Conservation (phyloP, 345 rosid genomes). For the Psidium friedrichsthalianum region DNA sequence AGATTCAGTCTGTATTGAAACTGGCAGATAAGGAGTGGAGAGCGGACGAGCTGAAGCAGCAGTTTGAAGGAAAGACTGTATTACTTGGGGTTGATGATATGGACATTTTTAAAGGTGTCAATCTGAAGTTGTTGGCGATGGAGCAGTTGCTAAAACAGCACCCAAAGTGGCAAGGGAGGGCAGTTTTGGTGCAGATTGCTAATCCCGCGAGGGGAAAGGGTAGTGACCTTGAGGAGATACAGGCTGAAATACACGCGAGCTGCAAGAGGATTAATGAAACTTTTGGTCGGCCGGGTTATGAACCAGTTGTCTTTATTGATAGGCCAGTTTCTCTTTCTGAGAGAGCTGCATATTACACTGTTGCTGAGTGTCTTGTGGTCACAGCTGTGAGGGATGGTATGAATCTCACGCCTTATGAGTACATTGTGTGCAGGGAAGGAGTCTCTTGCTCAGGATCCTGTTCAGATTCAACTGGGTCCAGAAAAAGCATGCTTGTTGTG, state of each 20-base stretch:
- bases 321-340: slow-evolving; percentile 48
- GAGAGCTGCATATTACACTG: slow-evolving; percentile 52
- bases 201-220: slow-evolving; percentile 71
- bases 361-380: slow-evolving; percentile 67
- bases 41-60: slow-evolving; percentile 54
- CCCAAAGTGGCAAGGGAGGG: slow-evolving; percentile 59
- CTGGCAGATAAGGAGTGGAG: slow-evolving; percentile 68
- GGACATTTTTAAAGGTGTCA: slow-evolving; percentile 74
- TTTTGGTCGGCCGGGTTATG: slow-evolving; percentile 47
- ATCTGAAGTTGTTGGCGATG: slow-evolving; percentile 68
- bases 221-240: slow-evolving; percentile 55
- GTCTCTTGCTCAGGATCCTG: slow-evolving; percentile 26
- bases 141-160: slow-evolving; percentile 70
- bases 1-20: slow-evolving; percentile 52
- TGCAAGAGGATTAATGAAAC: slow-evolving; percentile 57
- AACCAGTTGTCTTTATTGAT: slow-evolving; percentile 60
- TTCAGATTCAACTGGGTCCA: slow-evolving; percentile 25
- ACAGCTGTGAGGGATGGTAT: slow-evolving; percentile 80
- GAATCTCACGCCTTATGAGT: slow-evolving; percentile 74
- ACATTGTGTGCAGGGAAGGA: slow-evolving; percentile 60
- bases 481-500: slow-evolving; percentile 66
- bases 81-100: slow-evolving; percentile 74
- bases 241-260: slow-evolving; percentile 45
- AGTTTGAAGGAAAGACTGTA: slow-evolving; percentile 60
- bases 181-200: slow-evolving; percentile 57